Conservation (phyloP, 768 basidiomycete genomes). For the Scleroderma citrinum region DNA sequence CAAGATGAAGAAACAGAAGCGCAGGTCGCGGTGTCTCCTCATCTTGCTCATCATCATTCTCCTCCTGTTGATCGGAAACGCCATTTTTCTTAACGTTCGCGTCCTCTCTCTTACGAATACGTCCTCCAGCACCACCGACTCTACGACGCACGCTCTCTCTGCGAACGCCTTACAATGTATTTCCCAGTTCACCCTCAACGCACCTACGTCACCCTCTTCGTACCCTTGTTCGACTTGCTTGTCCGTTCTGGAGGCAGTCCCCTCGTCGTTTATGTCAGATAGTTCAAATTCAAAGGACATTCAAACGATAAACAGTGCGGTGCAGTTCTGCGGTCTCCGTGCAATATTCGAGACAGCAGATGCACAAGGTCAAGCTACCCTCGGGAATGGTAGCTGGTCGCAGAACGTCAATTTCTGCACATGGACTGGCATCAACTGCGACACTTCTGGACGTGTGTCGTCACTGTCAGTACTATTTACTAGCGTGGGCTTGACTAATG, state of each 20-base stretch:
- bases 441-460: constrained; percentile 33
- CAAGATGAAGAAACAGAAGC: constrained; percentile 21
- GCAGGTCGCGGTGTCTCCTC: constrained; percentile 28
- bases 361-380: constrained; percentile 31
- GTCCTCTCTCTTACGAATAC: constrained; percentile 19
- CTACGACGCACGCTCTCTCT: constrained; percentile 32
- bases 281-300: constrained; percentile 28
- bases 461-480: constrained; percentile 32
- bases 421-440: constrained; percentile 43
- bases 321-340: constrained; percentile 45
- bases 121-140: constrained; percentile 14
- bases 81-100: constrained; percentile 33
- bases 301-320: constrained; percentile 28
- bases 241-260: constrained; percentile 33
- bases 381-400: constrained; percentile 40
- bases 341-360: constrained; percentile 37
- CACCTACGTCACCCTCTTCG: constrained; percentile 34
- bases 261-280: constrained; percentile 26
- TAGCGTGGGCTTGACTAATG: neutral
- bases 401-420: constrained; percentile 40
- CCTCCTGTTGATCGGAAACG: constrained; percentile 38
- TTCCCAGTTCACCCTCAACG: constrained; percentile 40
- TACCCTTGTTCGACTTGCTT: constrained; percentile 46
- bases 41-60: constrained; percentile 34
- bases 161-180: constrained; percentile 39